Evolutionary conservation across 768 basidiomycete genomes (phyloP).

Genomic region (Cyclocybe aegerita): DNA sequence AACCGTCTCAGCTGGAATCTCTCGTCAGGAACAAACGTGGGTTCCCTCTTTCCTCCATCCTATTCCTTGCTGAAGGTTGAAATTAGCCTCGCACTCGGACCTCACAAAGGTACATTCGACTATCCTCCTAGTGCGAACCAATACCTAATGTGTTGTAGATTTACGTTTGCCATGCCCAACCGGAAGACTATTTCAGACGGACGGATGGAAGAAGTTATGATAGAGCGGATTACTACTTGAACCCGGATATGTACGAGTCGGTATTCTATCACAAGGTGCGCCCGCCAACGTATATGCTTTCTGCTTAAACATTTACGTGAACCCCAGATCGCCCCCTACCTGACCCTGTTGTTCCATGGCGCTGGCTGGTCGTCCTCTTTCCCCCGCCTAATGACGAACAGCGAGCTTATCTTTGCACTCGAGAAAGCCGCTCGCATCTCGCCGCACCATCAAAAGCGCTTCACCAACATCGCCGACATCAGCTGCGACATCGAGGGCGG

Average conservation of each 20-base stretch:
- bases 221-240: conserved; percentile 70
- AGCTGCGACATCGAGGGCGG: conserved; percentile 90
- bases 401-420: conserved; percentile 54
- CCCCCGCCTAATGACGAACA: conserved; percentile 76
- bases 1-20: conserved; percentile 52
- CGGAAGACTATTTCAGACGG: conserved; percentile 69
- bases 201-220: conserved; percentile 56
- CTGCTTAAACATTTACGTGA: background rate
- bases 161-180: conserved; percentile 72
- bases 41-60: conserved; percentile 6
- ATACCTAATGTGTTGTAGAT: conserved; percentile 40
- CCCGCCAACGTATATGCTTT: background rate
- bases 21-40: conserved; percentile 56
- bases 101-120: conserved; percentile 49
- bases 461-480: conserved; percentile 80
- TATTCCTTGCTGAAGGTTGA: background rate
- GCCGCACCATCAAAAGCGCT: conserved; percentile 52
- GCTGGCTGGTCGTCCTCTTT: conserved; percentile 79
- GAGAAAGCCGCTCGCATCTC: conserved; percentile 34
- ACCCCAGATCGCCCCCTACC: conserved; percentile 75
- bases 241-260: conserved; percentile 65
- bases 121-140: background rate
- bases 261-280: conserved; percentile 66
- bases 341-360: conserved; percentile 84
- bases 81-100: conserved; percentile 39